Evolutionary conservation across 129 eudicot species (phyloP), one percentile per base, ranked within the genome.

Genomic region (Helianthus tuberosus): DNA sequence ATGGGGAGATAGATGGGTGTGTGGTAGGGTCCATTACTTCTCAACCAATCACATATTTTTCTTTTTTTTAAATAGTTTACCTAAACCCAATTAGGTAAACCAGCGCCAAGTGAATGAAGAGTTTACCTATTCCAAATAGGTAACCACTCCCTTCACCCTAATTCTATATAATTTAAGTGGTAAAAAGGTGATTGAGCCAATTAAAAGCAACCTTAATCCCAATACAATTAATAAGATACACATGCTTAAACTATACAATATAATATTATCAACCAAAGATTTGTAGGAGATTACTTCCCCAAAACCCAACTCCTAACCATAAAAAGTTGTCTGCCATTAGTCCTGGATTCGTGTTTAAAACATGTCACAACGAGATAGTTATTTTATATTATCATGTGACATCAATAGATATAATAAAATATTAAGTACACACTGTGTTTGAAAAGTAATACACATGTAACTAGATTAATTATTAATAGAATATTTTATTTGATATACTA

Each of bases 231-330:
- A 15, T 73, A 46, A 29, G 47, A 11, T 49, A 63, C 63, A 74
- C 63, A 32, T 74, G 71, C 51, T 49, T 49, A 74, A 74, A 62
- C 10, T n/a, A 32, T 15, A 48, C 11, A 29, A 27, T 35, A 62
- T 49, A 29, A 74, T 73, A 47, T 11, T 62, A 74, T 73, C 59
- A 62, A 73, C 50, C 38, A 73, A 73, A 73, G 49, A 73, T 73
- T 13, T 15, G 69, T 47, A 32, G 13, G 70, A 36, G 69, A 46
- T 73, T 62, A 61, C 77, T 73, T 60, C 68, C 36, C 51, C 50
- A 58, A 23, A 44, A 52, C 58, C 69, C 64, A 73, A 25, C 46
- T 41, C 9, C 4, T 60, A 54, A 55, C 39, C 75, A 71, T 71
- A 5, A 35, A 55, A 36, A 17, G 39, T 53, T 71, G 75, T 1